Evolutionary conservation across 257 asterid species (phyloP), one percentile per base, ranked within the genome.

Genomic region (Rubia yunnanensis): DNA sequence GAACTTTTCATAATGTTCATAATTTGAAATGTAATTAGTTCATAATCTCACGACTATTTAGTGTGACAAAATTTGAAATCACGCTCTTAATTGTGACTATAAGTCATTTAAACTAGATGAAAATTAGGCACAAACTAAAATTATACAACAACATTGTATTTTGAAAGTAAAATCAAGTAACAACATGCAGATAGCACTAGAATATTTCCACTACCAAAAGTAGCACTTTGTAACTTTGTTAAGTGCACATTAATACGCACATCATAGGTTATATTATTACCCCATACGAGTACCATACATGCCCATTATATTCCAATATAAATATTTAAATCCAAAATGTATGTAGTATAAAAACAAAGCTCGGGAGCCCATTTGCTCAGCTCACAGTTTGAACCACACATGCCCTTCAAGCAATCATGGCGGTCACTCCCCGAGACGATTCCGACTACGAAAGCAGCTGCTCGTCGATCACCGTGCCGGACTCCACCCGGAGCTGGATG

Each of bases 401-500:
- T 77, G 78, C 73, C 70, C 56, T 64, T 46, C 24, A 31, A 20
- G 60, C 76, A 65, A 76, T 74, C 70, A 80, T 80, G 85, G 68
- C 82, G 13, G 70, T 73, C 70, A 72, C 63, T 22, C 71, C 74
- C 66, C 80, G 63, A 56, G 80, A 80, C 18, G 80, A 80, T 64
- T 77, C 82, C 55, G 85, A 80, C 68, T 74, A 77, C 4, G 85
- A 80, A 39, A 80, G 85, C 76, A 77, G 82, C 44, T 80, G 78
- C 28, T 80, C 85, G 17, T 77, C 82, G 36, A 32, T 70, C 53
- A 80, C 80, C 35, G 79, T 80, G 74, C 82, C 80, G 68, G 85
- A 77, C 14, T 72, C 82, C 18, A 72, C 63, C 72, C 85, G 78
- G 68, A 80, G 85, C 65, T 77, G 80, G 80, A 70, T 77, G 76